These are phyloP conservation scores for Lachnellula suecica DNA, from an alignment of 2,329 filamentous ascomycete genomes.

Conservation along the genomic window DNA sequence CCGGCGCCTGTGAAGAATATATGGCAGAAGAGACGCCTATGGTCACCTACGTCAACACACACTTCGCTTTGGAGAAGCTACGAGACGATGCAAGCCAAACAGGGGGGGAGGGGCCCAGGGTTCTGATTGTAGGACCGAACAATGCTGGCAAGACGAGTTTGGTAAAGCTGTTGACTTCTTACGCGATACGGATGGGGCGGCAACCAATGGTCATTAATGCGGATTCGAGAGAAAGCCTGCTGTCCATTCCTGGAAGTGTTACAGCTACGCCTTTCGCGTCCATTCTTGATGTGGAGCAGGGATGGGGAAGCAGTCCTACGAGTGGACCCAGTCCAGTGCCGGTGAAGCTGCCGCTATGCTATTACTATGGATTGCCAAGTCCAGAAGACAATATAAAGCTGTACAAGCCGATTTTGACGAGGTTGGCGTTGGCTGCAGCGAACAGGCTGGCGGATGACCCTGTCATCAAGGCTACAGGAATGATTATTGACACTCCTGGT, in stretches of 20 bases:
- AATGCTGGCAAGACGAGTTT: conserved; percentile 83
- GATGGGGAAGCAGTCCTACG: conserved; percentile 87
- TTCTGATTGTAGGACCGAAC: conserved; percentile 78
- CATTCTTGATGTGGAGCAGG: conserved; percentile 83
- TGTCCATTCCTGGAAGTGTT: conserved; percentile 77
- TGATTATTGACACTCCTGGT: conserved; percentile 83
- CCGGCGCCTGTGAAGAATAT: conserved; percentile 57
- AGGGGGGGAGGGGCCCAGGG: conserved; percentile 66
- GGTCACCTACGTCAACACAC: conserved; percentile 78
- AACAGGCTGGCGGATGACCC: conserved; percentile 76
- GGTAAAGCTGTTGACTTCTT: conserved; percentile 73
- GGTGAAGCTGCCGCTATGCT: conserved; percentile 88
- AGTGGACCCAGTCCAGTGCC: conserved; percentile 86
- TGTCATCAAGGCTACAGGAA: conserved; percentile 68
- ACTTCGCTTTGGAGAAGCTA: conserved; percentile 78
- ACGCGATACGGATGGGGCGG: conserved; percentile 70
- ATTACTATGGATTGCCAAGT: conserved; percentile 76
- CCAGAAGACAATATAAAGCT: conserved; percentile 71
- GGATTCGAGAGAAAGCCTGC: conserved; percentile 77
- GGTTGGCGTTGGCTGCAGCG: conserved; percentile 76
- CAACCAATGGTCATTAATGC: conserved; percentile 84
- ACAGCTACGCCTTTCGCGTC: conserved; percentile 85
- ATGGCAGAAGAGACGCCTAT: conserved; percentile 78
- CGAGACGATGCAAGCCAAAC: conserved; percentile 58
- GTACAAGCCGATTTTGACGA: conserved; percentile 72